These are phyloP conservation scores for Echeveria elegans DNA, from an alignment of 164 flowering plant species.

Conservation along the genomic window DNA sequence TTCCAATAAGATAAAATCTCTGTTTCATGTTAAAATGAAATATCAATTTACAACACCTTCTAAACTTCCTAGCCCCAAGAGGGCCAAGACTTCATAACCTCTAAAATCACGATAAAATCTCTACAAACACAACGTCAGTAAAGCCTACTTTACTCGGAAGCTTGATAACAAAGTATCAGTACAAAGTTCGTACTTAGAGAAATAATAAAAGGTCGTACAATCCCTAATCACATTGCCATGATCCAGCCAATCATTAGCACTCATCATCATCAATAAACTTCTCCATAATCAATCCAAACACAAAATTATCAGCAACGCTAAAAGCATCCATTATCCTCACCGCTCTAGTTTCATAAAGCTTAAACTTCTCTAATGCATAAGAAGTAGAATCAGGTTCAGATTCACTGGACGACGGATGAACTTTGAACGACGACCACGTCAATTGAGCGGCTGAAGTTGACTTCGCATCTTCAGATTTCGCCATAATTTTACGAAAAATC, in stretches of 20 bases:
- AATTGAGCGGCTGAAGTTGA: neutral
- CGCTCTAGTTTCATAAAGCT: constrained; percentile 81
- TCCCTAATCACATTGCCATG: neutral
- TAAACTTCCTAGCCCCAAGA: neutral
- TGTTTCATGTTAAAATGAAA: constrained; percentile 16
- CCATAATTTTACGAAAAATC: neutral
- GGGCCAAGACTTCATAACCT: neutral
- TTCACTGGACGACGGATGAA: constrained; percentile 34
- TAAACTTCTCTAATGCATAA: constrained; percentile 82
- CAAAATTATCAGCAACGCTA: neutral
- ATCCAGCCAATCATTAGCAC: neutral
- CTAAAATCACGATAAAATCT: neutral
- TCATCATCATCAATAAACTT: neutral
- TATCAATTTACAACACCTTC: neutral
- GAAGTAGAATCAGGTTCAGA: constrained; percentile 48
- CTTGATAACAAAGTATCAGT: neutral
- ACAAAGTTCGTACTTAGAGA: neutral
- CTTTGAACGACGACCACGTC: constrained; percentile 23
- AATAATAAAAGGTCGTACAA: no score
- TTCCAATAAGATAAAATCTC: constrained; percentile 89
- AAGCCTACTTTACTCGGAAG: neutral
- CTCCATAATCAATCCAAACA: neutral
- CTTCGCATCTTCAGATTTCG: constrained; percentile 2
- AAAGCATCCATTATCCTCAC: constrained; percentile 23
- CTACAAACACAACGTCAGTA: neutral